Evolutionary conservation across 2,329 filamentous ascomycete genomes (phyloP).

Genomic region (Colletotrichum costaricense): DNA sequence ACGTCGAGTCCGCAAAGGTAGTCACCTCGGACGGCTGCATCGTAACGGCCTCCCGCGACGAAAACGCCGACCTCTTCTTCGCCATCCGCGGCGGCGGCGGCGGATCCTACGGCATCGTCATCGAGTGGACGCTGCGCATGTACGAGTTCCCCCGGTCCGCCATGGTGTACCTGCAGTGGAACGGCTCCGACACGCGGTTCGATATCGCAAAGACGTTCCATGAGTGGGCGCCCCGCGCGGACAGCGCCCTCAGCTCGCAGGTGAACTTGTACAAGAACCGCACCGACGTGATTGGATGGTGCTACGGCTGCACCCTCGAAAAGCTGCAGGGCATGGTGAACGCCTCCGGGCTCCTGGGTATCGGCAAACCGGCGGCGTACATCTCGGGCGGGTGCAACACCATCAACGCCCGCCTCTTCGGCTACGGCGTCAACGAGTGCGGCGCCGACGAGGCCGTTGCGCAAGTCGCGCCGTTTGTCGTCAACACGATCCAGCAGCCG

Average conservation of each 20-base stretch:
- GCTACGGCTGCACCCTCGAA: not conserved
- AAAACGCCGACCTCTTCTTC: conserved; percentile 43
- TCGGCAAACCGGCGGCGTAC: conserved; percentile 28
- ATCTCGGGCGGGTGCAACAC: conserved; percentile 32
- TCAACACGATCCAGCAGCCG: not conserved
- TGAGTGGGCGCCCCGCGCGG: conserved; percentile 33
- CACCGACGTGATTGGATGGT: not conserved
- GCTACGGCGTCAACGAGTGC: conserved; percentile 26
- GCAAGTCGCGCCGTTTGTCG: not conserved
- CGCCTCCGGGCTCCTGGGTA: not conserved
- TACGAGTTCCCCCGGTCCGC: conserved; percentile 32
- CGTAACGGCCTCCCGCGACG: conserved; percentile 37
- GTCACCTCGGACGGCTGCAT: conserved; percentile 42
- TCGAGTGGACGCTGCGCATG: conserved; percentile 38
- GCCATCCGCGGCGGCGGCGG: conserved; percentile 43
- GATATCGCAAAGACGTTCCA: conserved; percentile 30
- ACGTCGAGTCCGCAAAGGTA: conserved; percentile 43
- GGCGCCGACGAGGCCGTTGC: conserved; percentile 7
- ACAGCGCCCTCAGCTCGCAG: conserved; percentile 14
- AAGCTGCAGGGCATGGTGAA: not conserved
- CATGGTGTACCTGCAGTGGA: conserved; percentile 35
- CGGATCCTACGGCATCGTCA: conserved; percentile 45
- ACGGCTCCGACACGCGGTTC: conserved; percentile 6
- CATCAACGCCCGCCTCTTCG: conserved; percentile 31
- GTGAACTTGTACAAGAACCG: not conserved